Percentiles rank a stretch among this genome's conserved stretches.
phyloP scores from a whole-genome alignment of 192 early-diverging fungal genomes.

The Podila verticillata region DNA sequence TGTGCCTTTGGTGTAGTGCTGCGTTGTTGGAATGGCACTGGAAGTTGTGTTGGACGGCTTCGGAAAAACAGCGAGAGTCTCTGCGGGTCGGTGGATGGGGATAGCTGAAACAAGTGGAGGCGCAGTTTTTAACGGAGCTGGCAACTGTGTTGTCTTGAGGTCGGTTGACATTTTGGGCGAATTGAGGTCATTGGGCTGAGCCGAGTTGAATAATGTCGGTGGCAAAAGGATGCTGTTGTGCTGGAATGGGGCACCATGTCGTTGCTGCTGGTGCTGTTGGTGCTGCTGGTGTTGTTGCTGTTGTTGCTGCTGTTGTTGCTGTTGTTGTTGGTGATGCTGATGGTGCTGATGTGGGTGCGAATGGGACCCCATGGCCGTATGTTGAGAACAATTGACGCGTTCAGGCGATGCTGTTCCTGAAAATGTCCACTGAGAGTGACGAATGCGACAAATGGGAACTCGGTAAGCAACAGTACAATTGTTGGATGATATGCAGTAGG shows the following conservation, averaged over 20 bases:
- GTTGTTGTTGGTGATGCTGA: not conserved
- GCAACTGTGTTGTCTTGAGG: not conserved
- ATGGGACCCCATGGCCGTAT: not conserved
- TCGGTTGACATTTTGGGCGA: not conserved
- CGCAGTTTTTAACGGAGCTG: not conserved
- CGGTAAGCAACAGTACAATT: too few species aligned
- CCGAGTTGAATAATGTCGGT: slow-evolving; percentile 13
- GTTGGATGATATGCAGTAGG: not conserved
- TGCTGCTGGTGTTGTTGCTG: not conserved
- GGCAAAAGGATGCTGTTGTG: slow-evolving; percentile 24
- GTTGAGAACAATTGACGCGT: not conserved
- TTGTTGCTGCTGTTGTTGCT: not conserved
- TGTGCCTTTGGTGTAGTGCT: too few species aligned
- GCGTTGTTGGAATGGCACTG: too few species aligned
- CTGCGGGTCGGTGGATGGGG: not conserved
- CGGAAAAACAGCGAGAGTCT: not conserved
- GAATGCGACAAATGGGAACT: too few species aligned
- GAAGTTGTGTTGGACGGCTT: not conserved
- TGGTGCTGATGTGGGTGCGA: not conserved
- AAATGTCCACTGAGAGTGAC: too few species aligned
- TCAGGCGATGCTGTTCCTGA: not conserved
- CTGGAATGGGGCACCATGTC: not conserved
- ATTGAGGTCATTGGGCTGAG: not conserved
- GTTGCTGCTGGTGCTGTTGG: not conserved
- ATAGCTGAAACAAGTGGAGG: not conserved